phyloP scores from a whole-genome alignment of 805 yeast species.

The Yamadazyma insecticola region DNA sequence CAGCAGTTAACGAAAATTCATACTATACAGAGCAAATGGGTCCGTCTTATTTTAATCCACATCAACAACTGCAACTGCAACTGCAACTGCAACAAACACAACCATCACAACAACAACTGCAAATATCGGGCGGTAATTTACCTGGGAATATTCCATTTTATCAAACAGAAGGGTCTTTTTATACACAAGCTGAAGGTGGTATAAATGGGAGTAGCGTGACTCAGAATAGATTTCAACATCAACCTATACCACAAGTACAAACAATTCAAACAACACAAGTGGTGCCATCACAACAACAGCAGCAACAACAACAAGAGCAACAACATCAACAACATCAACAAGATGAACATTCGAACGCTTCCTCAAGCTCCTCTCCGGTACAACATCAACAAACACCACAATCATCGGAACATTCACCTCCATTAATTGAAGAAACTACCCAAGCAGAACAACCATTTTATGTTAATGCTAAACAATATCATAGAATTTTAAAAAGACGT shows the following conservation, averaged over 20 bases:
- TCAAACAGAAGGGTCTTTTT: too few species aligned
- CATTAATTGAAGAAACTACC: constrained; percentile 9
- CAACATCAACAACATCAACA: constrained; percentile 11
- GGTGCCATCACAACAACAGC: constrained; percentile 6
- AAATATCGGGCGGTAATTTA: too few species aligned
- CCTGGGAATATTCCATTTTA: too few species aligned
- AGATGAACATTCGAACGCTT: constrained; percentile 3
- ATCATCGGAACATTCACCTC: not conserved
- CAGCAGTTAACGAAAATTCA: constrained; percentile 17
- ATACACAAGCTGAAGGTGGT: too few species aligned
- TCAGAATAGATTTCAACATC: too few species aligned
- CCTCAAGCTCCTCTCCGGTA: constrained; percentile 12
- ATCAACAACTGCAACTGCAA: not conserved
- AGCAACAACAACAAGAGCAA: constrained; percentile 8
- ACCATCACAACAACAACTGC: constrained; percentile 13
- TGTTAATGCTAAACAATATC: constrained; percentile 97
- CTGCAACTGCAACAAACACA: constrained; percentile 11
- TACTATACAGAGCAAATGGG: constrained; percentile 21
- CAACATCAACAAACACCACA: constrained; percentile 18
- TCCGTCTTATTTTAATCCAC: constrained; percentile 2
- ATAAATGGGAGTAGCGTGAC: too few species aligned
- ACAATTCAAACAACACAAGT: constrained; percentile 6
- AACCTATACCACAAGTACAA: constrained; percentile 6
- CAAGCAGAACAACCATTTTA: constrained; percentile 83
- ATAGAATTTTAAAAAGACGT: constrained; percentile 87